Evolutionary conservation across 371 early-diverging fungal species (phyloP).

Genomic region (Vairimorpha ceranae): DNA sequence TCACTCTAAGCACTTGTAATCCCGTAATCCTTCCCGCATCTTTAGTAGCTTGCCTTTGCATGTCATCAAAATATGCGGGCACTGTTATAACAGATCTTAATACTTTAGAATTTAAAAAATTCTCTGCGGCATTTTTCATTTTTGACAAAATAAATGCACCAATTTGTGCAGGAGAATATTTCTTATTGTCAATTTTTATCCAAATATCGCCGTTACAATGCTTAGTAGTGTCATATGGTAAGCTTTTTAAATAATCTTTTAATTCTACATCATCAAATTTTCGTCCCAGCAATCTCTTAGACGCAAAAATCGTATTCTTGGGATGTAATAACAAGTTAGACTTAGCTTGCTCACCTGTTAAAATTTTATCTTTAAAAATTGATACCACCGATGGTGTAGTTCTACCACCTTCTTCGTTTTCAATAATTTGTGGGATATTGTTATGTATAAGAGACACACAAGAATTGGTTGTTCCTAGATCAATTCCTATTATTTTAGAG

Average conservation of each 20-base stretch:
- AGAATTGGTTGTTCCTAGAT: slow-evolving; percentile 98
- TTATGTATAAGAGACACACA: slow-evolving; percentile 96
- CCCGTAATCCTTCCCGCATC: slow-evolving; percentile 91
- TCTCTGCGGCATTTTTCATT: slow-evolving; percentile 86
- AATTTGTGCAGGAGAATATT: slow-evolving; percentile 85
- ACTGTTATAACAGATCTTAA: slow-evolving; percentile 85
- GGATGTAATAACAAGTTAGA: slow-evolving; percentile 80
- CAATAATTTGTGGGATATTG: slow-evolving; percentile 84
- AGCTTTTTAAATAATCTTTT: slow-evolving; percentile 74
- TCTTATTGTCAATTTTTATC: slow-evolving; percentile 81
- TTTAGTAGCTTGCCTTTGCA: slow-evolving; percentile 96
- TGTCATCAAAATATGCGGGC: slow-evolving; percentile 86
- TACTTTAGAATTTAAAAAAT: slow-evolving; percentile 64
- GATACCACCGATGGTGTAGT: slow-evolving; percentile 94
- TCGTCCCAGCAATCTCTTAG: slow-evolving; percentile 89
- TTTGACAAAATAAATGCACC: slow-evolving; percentile 81
- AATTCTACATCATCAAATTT: slow-evolving; percentile 76
- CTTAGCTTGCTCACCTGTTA: slow-evolving; percentile 89
- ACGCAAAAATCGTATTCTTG: slow-evolving; percentile 80
- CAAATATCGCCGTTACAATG: slow-evolving; percentile 91
- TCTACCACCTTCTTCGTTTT: slow-evolving; percentile 83
- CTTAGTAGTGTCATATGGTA: slow-evolving; percentile 78
- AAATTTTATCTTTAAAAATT: slow-evolving; percentile 63
- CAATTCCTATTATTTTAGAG: slow-evolving; percentile 63
- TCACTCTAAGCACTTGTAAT: slow-evolving; percentile 84